Conservation (phyloP, 768 basidiomycete genomes). For the Lactarius hatsudake region DNA sequence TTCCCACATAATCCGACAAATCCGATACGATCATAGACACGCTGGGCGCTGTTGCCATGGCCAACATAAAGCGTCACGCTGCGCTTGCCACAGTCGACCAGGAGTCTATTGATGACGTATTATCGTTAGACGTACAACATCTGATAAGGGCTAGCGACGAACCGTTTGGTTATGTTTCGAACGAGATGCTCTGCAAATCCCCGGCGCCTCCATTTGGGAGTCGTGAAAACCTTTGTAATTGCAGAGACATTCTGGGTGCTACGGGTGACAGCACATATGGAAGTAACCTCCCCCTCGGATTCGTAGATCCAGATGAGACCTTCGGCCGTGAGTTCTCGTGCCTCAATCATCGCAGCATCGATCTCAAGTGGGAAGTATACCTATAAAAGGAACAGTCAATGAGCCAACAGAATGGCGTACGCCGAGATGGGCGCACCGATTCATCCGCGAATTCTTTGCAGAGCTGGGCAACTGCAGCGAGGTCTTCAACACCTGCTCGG, state of each 20-base stretch:
- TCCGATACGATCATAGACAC: constrained; percentile 54
- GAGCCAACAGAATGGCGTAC: not conserved
- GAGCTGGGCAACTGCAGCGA: constrained; percentile 41
- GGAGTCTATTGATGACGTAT: constrained; percentile 36
- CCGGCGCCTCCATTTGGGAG: constrained; percentile 41
- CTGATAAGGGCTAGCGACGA: constrained; percentile 27
- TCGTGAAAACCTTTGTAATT: constrained; percentile 59
- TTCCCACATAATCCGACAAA: constrained; percentile 46
- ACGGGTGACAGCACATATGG: constrained; percentile 58
- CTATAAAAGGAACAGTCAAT: constrained; percentile 32
- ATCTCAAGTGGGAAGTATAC: constrained; percentile 44
- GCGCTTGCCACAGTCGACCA: constrained; percentile 44
- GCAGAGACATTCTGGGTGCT: constrained; percentile 47
- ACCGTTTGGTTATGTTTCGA: constrained; percentile 45
- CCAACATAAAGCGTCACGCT: constrained; percentile 56
- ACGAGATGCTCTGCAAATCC: constrained; percentile 55
- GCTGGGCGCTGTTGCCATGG: constrained; percentile 47
- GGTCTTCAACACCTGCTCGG: constrained; percentile 40
- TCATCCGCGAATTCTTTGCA: constrained; percentile 52
- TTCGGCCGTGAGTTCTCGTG: constrained; percentile 45
- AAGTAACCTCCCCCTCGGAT: constrained; percentile 40
- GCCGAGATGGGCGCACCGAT: constrained; percentile 40
- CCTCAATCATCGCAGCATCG: constrained; percentile 43
- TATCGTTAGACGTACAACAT: constrained; percentile 22
- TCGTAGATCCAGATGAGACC: constrained; percentile 55